phyloP scores from a whole-genome alignment of 768 basidiomycete species.

The Russula abietina region DNA sequence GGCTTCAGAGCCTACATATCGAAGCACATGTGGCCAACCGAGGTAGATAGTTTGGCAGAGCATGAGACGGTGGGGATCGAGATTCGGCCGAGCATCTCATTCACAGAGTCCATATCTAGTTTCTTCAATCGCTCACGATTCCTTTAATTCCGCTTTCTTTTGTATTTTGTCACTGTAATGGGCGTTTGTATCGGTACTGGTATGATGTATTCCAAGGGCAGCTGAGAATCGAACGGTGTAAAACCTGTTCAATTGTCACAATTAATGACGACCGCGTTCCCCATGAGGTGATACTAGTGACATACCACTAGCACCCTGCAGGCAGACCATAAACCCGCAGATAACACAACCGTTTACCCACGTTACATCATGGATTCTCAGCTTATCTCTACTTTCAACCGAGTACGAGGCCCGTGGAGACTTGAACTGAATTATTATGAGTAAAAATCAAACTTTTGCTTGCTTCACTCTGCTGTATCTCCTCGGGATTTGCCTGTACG shows the following conservation, averaged over 20 bases:
- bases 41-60: slow-evolving; percentile 18
- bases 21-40: slow-evolving; percentile 5
- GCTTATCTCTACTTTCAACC: too few relatives aligned
- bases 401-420: too few relatives aligned
- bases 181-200: slow-evolving; percentile 1
- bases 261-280: not conserved
- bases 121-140: slow-evolving; percentile 15
- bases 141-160: slow-evolving; percentile 11
- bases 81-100: slow-evolving; percentile 10
- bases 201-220: slow-evolving; percentile 3
- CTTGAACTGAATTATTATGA: too few relatives aligned
- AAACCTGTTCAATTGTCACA: not conserved
- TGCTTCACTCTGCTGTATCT: too few relatives aligned
- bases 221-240: not conserved
- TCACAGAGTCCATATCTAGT: slow-evolving; percentile 19
- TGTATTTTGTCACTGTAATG: slow-evolving; percentile 1
- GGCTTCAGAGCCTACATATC: slow-evolving; percentile 19
- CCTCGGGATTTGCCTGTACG: too few relatives aligned
- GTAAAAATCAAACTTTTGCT: too few relatives aligned
- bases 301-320: too few relatives aligned
- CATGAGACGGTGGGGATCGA: slow-evolving; percentile 16
- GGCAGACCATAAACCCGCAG: too few relatives aligned
- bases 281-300: not conserved
- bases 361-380: too few relatives aligned
- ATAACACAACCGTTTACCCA: too few relatives aligned